Evolutionary conservation across 305 asterid species (phyloP), one percentile per base, ranked within the genome.

Genomic region (Stenogyne calaminthoides): DNA sequence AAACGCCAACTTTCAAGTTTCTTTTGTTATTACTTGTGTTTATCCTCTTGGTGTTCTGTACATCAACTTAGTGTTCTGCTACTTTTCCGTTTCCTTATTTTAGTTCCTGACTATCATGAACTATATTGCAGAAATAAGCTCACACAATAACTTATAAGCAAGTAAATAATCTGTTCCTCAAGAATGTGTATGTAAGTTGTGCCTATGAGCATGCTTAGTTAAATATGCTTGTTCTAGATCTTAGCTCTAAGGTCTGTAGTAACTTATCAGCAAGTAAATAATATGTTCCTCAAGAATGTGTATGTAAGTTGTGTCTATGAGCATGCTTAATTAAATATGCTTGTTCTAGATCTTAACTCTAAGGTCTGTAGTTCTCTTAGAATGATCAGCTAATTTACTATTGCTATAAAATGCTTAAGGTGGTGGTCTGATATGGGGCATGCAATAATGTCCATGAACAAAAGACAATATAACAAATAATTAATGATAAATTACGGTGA

Each of bases 11-110:
- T 80, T 79, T 78, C 64, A 64, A 77, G 68, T 58, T 62, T 64
- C 64, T 78, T 44, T 73, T 76, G 77, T 65, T 80, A 7, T 67
- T 80, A 73, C 76, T 87, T 67, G 70, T 84, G 62, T 81, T 1
- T 22, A 22, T 22, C 25, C 25, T 2, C n/a, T 22, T 22, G 2
- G 2, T 22, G 25, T 22, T 22, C 25, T 22, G 25, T 22, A 79
- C 83, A 70, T 69, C 85, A 25, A 88, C 90, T 88, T 66, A 75
- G 83, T 69, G 0, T 9, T 9, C 9, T 7, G 40, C 16, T 19
- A 0, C 0, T 18, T 3, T 52, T 52, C 32, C 2, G 57, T 51
- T 51, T 25, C 0, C 9, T 25, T 9, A 20, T 20, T 56, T 56
- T 11, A 16, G 27, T 52, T 11, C 7, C 10, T 7, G 1, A 6